These are phyloP conservation scores for Tardiomyces blankii DNA, from an alignment of 1,139 yeast genomes.

Conservation along the genomic window DNA sequence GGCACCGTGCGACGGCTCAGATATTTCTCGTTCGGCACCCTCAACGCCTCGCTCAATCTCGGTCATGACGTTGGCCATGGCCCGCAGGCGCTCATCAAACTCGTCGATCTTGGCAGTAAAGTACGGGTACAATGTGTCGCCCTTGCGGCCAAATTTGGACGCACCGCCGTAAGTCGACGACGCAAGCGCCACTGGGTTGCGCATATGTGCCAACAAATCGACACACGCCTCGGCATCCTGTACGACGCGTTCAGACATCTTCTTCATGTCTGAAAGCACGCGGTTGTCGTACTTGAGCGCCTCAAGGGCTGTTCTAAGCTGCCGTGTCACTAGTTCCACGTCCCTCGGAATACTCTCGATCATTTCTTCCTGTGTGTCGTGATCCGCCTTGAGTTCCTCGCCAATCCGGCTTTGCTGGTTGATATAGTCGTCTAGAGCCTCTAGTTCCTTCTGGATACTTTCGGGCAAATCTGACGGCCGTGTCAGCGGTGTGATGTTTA, in stretches of 20 bases:
- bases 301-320: slow-evolving; percentile 53
- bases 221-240: slow-evolving; percentile 56
- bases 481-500: slow-evolving; percentile 69
- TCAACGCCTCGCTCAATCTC: slow-evolving; percentile 70
- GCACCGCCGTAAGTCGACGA: slow-evolving; percentile 6
- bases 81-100: slow-evolving; percentile 48
- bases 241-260: slow-evolving; percentile 32
- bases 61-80: slow-evolving; percentile 49
- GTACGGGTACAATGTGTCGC: slow-evolving; percentile 40
- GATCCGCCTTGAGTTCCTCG: slow-evolving; percentile 60
- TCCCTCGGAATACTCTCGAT: slow-evolving; percentile 80
- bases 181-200: slow-evolving; percentile 32
- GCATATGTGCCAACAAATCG: slow-evolving; percentile 52
- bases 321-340: slow-evolving; percentile 56
- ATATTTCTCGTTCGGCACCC: slow-evolving; percentile 50
- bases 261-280: slow-evolving; percentile 35
- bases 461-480: slow-evolving; percentile 79
- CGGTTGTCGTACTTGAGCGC: slow-evolving; percentile 59
- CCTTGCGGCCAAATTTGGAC: slow-evolving; percentile 23
- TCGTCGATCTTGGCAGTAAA: slow-evolving; percentile 42
- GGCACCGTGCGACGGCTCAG: slow-evolving; percentile 28
- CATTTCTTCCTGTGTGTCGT: slow-evolving; percentile 53
- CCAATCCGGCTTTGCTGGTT: slow-evolving; percentile 75
- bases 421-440: slow-evolving; percentile 73
- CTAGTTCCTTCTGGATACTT: slow-evolving; percentile 63